Base-by-base conservation (phyloP, 768 basidiomycete genomes). In the Suillus ampliporus region DNA sequence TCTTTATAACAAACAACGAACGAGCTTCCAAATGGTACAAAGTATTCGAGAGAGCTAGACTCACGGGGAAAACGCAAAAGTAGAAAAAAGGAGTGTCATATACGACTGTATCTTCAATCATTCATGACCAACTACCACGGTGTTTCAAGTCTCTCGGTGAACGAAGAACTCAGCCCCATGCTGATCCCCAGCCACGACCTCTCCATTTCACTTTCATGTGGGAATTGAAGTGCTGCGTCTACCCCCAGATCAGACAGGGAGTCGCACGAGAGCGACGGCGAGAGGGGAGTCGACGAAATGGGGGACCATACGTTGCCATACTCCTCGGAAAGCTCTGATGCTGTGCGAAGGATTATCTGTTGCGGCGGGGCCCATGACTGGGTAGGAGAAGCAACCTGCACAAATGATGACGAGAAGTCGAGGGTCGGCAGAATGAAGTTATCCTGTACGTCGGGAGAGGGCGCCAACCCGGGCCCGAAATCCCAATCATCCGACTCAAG, bases 361-460 rank as follows among this genome's bases (percentile, higher is more conserved):
- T 66, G 66, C 38, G 62, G 63, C 1, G 40, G 34, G 0, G 63
- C 47, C 62, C 17, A 19, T 21, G 44, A 26, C 15, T 52, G 34
- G 35, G 60, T 60, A 43, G 58, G 43, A 28, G 59, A 31, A 21
- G 51, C 34, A 9, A 61, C 57, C 9, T 57, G 60, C 15, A 66
- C 46, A 31, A 83, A 84, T 9, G 80, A 75, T 6, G 86, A 82
- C 0, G 90, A 89, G 65, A 91, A 83, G 71, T 92, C 90, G 58
- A 93, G 81, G 1, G 86, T 90, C 5, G 92, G 92, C n/a, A 94
- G 77, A 13, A 94, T 75, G 62, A 95, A 84, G 3, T 91, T 90
- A 21, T 84, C 78, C 4, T 89, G 78, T 13, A 88, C 84, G 68
- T 91, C 88, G 10, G 64, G 63, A 2, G 64, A 58, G 11, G 41